Base-by-base conservation (phyloP, 2,329 filamentous ascomycete species). In the Alternaria sp. region DNA sequence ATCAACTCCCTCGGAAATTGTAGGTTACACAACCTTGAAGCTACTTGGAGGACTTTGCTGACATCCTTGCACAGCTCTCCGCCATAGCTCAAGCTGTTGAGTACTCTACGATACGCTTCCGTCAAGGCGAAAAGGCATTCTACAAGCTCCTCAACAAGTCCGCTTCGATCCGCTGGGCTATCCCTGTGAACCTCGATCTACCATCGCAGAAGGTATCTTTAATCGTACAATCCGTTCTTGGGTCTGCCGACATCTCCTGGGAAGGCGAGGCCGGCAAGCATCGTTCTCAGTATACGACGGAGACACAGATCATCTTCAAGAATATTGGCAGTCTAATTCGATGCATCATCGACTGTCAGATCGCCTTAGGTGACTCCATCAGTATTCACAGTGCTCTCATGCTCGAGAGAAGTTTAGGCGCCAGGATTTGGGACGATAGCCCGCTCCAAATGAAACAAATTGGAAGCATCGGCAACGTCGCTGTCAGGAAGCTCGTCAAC, bases 401-500 rank as follows among this genome's bases (percentile, higher is more conserved):
- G 73, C 85, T 98, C 6, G 86, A 91, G 51, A 86, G 95, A 60
- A 93, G 92, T 67, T 81, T 98, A 55, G 86, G 88, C 21, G 91
- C 93, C 2, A 87, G 86, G 62, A 85, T 85, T 1, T 97, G 94
- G 96, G 96, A 99, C 73, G 89, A 91, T 32, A 91, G 89, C 3
- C 88, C 92, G 0, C 84, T 91, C 21, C 92, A 97, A 69, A 86
- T 99, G 73, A 91, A 91, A 63, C 95, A 98, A 77, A 85, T 99
- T 2, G 88, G 92, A 0, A 87, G 89, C 3, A 87, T 98, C 64
- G 96, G 96, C 0, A 83, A 88, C 5, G 92, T 90, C 1, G 87
- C 88, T n/a, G 89, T 92, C 67, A 87, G 90, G 40, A 96, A 91
- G 76, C 85, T 98, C 46, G 86, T 88, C 4, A 85, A 86, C 43